Evolutionary conservation across 352 stramenopile genomes (phyloP).

Genomic region (Phytophthora syringae): DNA sequence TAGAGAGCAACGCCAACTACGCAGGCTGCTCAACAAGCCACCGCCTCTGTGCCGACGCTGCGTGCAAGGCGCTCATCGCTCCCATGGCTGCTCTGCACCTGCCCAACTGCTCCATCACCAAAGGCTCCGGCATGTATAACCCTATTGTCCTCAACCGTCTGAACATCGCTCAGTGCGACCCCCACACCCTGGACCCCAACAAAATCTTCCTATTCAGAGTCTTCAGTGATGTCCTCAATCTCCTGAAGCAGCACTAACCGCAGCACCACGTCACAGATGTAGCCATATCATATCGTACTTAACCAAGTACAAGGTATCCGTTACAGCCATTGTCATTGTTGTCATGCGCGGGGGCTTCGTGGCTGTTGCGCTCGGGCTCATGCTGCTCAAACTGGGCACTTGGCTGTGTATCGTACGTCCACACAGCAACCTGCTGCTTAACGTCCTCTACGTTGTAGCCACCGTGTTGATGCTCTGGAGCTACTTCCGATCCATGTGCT

Average conservation of each 20-base stretch:
- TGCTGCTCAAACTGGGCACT: slow-evolving; percentile 64
- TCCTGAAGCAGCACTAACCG: not conserved
- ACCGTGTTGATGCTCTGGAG: slow-evolving; percentile 81
- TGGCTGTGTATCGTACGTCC: slow-evolving; percentile 54
- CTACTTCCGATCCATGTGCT: slow-evolving; percentile 60
- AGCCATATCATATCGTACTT: slow-evolving; percentile 10
- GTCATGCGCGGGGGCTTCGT: slow-evolving; percentile 52
- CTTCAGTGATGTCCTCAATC: no score
- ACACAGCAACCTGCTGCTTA: slow-evolving; percentile 28
- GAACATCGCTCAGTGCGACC: no score
- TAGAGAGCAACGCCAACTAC: no score
- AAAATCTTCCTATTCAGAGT: no score
- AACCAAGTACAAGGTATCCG: not conserved
- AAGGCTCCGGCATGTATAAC: no score
- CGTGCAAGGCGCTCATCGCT: no score
- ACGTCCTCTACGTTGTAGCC: slow-evolving; percentile 44
- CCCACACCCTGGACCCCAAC: no score
- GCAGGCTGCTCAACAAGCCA: no score
- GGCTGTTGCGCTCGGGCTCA: slow-evolving; percentile 61
- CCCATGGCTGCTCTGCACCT: no score
- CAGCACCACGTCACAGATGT: slow-evolving; percentile 12
- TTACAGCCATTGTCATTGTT: not conserved
- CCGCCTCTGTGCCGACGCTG: no score
- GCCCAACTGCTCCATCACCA: no score
- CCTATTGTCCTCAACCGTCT: no score